These are phyloP conservation scores for Metarhizium brunneum DNA, from an alignment of 2,329 filamentous ascomycete genomes.

Conservation along the genomic window DNA sequence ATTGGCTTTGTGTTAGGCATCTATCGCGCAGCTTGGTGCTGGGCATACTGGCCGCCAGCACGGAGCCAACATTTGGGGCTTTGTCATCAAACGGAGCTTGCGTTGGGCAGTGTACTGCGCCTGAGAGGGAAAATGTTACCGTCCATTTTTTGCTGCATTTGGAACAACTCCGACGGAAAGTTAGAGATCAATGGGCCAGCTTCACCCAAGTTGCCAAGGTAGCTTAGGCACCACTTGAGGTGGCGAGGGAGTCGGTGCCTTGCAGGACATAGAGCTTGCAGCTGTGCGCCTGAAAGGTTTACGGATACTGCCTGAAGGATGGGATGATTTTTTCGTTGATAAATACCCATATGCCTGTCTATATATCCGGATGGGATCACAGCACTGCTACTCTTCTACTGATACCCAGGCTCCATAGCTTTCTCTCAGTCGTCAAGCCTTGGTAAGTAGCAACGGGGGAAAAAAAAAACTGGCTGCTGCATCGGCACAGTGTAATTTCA, in stretches of 20 bases:
- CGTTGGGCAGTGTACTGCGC: constrained; percentile 1
- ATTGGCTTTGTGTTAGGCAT: background rate
- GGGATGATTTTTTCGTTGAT: background rate
- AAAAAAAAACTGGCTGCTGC: background rate
- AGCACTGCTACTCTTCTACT: background rate
- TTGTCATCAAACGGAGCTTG: constrained; percentile 3
- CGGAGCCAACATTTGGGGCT: background rate
- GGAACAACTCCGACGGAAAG: background rate
- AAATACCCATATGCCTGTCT: background rate
- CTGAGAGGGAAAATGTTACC: background rate
- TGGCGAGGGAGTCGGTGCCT: background rate
- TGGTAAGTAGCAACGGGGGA: background rate
- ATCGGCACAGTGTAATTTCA: constrained; percentile 1
- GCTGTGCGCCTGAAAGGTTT: background rate
- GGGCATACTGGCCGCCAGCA: background rate
- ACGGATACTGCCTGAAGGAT: background rate
- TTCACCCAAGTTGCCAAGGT: background rate
- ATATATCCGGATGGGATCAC: background rate
- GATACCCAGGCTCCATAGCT: background rate
- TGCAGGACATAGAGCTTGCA: background rate
- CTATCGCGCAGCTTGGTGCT: background rate
- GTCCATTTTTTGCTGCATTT: background rate
- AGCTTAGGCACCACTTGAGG: background rate
- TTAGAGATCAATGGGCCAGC: background rate
- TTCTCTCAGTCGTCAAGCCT: background rate